Evolutionary conservation across 2,329 filamentous ascomycete species (phyloP).

Genomic region (Colletotrichum sp.): DNA sequence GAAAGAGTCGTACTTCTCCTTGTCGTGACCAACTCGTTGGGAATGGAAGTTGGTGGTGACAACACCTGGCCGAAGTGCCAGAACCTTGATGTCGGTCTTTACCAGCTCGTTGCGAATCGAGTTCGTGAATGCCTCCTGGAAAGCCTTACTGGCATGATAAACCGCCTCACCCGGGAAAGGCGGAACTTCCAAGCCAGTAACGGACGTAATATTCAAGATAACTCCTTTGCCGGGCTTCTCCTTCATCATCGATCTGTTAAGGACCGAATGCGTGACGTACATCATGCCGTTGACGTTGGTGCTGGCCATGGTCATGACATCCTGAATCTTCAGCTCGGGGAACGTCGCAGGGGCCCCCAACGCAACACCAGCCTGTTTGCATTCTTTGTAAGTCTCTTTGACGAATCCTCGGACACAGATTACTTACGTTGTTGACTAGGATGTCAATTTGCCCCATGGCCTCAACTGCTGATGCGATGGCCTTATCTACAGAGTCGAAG

Average conservation of each 20-base stretch:
- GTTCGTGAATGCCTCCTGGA: slow-evolving; percentile 54
- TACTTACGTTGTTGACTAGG: slow-evolving; percentile 46
- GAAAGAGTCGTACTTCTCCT: slow-evolving; percentile 44
- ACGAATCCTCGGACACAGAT: neutral
- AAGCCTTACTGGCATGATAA: slow-evolving; percentile 51
- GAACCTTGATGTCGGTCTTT: slow-evolving; percentile 50
- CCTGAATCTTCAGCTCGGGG: slow-evolving; percentile 41
- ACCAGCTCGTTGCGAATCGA: slow-evolving; percentile 50
- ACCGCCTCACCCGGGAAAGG: slow-evolving; percentile 54
- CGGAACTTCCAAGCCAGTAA: slow-evolving; percentile 50
- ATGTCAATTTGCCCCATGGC: slow-evolving; percentile 44
- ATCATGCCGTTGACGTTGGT: slow-evolving; percentile 55
- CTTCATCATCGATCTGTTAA: slow-evolving; percentile 46
- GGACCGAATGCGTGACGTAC: slow-evolving; percentile 46
- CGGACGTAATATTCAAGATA: slow-evolving; percentile 53
- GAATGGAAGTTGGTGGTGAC: slow-evolving; percentile 54
- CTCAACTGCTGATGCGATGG: slow-evolving; percentile 32
- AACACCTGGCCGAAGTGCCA: slow-evolving; percentile 50
- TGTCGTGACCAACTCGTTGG: slow-evolving; percentile 47
- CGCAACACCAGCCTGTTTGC: slow-evolving; percentile 44
- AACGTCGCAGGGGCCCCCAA: slow-evolving; percentile 49
- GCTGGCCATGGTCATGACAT: slow-evolving; percentile 48
- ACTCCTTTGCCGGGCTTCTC: slow-evolving; percentile 38
- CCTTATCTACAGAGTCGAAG: slow-evolving; percentile 33
- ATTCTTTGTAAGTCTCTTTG: neutral